These are phyloP conservation scores for Penicillium glabrum DNA, from an alignment of 2,329 filamentous ascomycete genomes.

Conservation along the genomic window DNA sequence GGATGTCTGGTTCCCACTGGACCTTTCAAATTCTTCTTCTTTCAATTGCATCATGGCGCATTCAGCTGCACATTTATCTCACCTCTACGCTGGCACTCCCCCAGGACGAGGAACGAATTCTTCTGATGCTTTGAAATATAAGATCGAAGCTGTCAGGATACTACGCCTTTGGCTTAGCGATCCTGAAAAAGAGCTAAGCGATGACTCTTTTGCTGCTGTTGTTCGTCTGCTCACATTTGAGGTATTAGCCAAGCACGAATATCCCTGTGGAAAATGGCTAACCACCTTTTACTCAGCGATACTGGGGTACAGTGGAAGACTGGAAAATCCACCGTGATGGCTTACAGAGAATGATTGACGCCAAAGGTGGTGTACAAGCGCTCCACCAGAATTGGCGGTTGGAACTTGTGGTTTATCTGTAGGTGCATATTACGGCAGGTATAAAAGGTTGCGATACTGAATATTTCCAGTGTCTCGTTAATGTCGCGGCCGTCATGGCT, in stretches of 20 bases:
- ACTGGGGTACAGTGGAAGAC: conserved; percentile 34
- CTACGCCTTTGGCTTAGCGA: conserved; percentile 35
- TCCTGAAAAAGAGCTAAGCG: conserved; percentile 29
- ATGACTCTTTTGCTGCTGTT: conserved; percentile 36
- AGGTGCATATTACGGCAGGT: conserved; percentile 4
- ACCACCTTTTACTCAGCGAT: conserved; percentile 22
- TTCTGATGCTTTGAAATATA: conserved; percentile 29
- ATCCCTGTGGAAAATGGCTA: not conserved
- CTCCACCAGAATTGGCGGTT: conserved; percentile 32
- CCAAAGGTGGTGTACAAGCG: conserved; percentile 29
- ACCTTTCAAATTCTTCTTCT: conserved; percentile 43
- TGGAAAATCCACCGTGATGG: conserved; percentile 36
- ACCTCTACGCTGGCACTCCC: conserved; percentile 30
- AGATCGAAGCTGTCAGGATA: conserved; percentile 38
- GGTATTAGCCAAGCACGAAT: conserved; percentile 14
- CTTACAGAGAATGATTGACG: conserved; percentile 34
- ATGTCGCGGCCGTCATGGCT: conserved; percentile 32
- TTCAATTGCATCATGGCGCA: conserved; percentile 46
- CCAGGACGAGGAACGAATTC: conserved; percentile 26
- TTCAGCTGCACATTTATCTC: conserved; percentile 40
- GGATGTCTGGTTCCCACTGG: conserved; percentile 43
- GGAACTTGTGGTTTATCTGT: conserved; percentile 31
- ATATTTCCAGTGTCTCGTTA: conserved; percentile 21
- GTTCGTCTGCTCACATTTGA: conserved; percentile 35
- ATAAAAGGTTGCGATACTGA: not conserved